Conservation (phyloP, 2,329 filamentous ascomycete genomes). For the Dendrostoma leiphaemia region DNA sequence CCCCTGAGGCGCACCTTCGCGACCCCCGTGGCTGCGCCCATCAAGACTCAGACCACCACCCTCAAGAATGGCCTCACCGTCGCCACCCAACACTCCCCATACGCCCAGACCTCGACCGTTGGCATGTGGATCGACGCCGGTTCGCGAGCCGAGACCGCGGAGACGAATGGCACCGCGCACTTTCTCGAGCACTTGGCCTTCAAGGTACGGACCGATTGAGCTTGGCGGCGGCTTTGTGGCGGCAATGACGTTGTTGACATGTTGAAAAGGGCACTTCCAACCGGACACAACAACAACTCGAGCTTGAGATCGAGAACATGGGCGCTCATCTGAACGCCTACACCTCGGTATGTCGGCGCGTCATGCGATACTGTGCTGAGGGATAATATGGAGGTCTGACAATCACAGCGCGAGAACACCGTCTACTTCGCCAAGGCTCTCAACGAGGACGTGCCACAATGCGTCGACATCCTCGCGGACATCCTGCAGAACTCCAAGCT, state of each 20-base stretch:
- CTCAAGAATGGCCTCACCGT: conserved; percentile 98
- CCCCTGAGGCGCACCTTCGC: conserved; percentile 84
- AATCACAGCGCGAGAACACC: conserved; percentile 87
- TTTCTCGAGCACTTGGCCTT: conserved; percentile 99
- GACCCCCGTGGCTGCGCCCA: conserved; percentile 68
- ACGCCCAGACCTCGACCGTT: conserved; percentile 96
- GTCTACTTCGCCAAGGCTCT: conserved; percentile 99
- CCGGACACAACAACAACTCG: conserved; percentile 93
- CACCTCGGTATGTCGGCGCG: conserved; percentile 75
- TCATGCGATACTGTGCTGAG: conserved; percentile 1
- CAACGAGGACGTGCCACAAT: conserved; percentile 94
- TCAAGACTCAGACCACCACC: conserved; percentile 93
- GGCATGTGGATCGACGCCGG: conserved; percentile 99
- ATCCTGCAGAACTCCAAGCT: conserved; percentile 99
- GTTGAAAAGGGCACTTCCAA: conserved; percentile 76
- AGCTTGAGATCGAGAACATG: conserved; percentile 99
- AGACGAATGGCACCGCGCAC: conserved; percentile 98
- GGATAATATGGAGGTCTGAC: conserved; percentile 22
- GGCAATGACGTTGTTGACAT: neutral
- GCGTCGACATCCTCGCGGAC: conserved; percentile 97
- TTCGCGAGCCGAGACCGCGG: conserved; percentile 94
- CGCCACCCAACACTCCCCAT: conserved; percentile 96
- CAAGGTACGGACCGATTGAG: conserved; percentile 66
- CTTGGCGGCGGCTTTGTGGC: neutral
- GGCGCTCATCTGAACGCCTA: conserved; percentile 98